Conservation (phyloP, 2,329 filamentous ascomycete species). For the Clarireedia homoeocarpa region DNA sequence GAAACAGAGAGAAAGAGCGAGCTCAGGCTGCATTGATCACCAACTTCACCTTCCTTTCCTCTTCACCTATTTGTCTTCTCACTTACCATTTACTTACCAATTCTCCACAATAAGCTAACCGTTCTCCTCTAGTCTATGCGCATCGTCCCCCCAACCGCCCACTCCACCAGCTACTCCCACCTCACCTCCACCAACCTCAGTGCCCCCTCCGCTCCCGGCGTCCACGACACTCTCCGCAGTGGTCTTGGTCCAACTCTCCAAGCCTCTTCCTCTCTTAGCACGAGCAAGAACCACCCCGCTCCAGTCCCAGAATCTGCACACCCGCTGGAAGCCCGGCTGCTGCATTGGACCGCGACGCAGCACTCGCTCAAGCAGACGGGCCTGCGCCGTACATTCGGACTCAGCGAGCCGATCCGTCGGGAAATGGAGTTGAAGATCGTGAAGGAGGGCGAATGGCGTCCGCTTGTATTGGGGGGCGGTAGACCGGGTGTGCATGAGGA, state of each 20-base stretch:
- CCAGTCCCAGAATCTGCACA: conserved; percentile 52
- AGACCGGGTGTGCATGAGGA: conserved; percentile 67
- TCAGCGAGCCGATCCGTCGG: conserved; percentile 84
- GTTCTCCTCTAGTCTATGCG: conserved; percentile 63
- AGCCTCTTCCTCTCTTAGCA: conserved; percentile 38
- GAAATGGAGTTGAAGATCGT: conserved; percentile 95
- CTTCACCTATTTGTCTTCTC: neutral
- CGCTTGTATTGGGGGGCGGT: conserved; percentile 54
- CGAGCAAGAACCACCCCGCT: conserved; percentile 25
- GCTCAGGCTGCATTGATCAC: too few species aligned
- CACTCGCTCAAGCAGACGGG: conserved; percentile 81
- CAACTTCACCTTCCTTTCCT: too few species aligned
- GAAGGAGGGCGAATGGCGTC: conserved; percentile 70
- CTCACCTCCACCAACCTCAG: conserved; percentile 48
- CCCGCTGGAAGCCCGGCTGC: conserved; percentile 85
- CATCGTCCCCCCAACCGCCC: conserved; percentile 65
- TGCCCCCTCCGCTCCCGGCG: conserved; percentile 84
- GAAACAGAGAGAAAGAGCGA: too few species aligned
- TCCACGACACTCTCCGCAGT: conserved; percentile 87
- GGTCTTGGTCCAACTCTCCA: conserved; percentile 61
- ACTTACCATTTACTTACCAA: neutral
- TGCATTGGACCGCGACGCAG: conserved; percentile 85
- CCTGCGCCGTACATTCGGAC: conserved; percentile 79
- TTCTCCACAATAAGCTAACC: neutral
- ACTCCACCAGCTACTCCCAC: conserved; percentile 61